Evolutionary conservation across 495 filamentous ascomycete species (phyloP), one percentile per base, ranked within the genome.

Genomic region (Penicillium arizonense): DNA sequence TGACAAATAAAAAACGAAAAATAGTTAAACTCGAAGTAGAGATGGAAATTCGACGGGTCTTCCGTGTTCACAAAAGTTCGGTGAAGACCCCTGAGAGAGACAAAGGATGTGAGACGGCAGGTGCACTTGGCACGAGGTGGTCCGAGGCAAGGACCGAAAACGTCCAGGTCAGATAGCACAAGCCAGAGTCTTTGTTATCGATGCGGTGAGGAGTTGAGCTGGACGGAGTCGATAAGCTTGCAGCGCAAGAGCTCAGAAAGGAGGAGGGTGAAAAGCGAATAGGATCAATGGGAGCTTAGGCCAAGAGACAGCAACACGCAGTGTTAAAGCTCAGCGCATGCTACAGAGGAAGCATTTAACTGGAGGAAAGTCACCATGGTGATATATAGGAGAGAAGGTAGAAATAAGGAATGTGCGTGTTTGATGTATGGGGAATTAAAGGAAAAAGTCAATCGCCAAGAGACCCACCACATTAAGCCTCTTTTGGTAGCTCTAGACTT

Each of bases 261-360:
- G 2, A 52, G 34, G 44, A 36, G 52, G 26, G 39, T n/a, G 50
- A 41, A 11, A 36, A 46, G 56, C 55, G 59, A 59, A 62, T 64
- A 46, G 36, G n/a, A 20, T 34, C 43, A 50, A 23, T 42, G 16
- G 36, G 47, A 58, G 47, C 43, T 54, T 47, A 20, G 46, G 41
- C 21, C 28, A 63, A 49, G 16, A 55, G 42, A 58, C 51, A 56
- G 58, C 47, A 44, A 47, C 33, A 51, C 34, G 56, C 56, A 59
- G 55, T 60, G 56, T 57, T 65, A 62, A 47, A 50, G 64, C 49
- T 54, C 46, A 50, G 54, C 49, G 62, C 62, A 59, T 67, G 64
- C 44, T 50, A 64, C 35, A 53, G 37, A 57, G 16, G 36, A 35
- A 56, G 55, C 52, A 56, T 63, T 52, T 66, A 34, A 61, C 54